Evolutionary conservation across 2,329 filamentous ascomycete species (phyloP).

Genomic region (Colletotrichum sp.): DNA sequence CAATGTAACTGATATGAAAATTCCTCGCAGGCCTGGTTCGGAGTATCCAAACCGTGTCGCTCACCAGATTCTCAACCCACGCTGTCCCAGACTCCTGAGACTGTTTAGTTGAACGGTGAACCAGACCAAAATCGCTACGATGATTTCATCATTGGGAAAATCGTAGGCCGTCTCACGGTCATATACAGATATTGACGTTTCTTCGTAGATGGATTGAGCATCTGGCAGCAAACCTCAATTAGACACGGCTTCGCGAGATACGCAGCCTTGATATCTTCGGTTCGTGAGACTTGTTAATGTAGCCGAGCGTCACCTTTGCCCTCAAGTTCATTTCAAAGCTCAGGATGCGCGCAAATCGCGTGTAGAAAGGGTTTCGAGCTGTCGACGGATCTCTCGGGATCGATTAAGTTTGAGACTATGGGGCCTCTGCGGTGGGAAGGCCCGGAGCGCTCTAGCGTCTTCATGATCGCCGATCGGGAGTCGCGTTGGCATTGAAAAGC

Average conservation of each 20-base stretch:
- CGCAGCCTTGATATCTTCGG: neutral
- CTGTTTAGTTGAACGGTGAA: rapidly evolving
- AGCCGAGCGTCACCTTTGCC: rapidly evolving
- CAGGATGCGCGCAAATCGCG: neutral
- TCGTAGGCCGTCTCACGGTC: neutral
- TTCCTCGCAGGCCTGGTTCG: neutral
- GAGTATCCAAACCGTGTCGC: neutral
- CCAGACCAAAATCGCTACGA: neutral
- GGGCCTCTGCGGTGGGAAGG: neutral
- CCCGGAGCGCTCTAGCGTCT: neutral
- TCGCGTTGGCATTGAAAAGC: neutral
- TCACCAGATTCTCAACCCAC: neutral
- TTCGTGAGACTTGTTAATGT: neutral
- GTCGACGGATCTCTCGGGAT: neutral
- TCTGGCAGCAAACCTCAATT: neutral
- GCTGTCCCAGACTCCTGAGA: neutral
- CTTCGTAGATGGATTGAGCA: neutral
- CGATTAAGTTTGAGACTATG: neutral
- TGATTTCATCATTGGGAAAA: neutral
- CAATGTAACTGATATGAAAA: neutral
- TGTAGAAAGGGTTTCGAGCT: neutral
- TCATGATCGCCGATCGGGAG: neutral
- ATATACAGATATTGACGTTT: neutral
- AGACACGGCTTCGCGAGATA: neutral
- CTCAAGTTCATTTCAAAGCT: rapidly evolving